Evolutionary conservation across 305 asterid genomes (phyloP).

Genomic region (Caryopteris hybrid): DNA sequence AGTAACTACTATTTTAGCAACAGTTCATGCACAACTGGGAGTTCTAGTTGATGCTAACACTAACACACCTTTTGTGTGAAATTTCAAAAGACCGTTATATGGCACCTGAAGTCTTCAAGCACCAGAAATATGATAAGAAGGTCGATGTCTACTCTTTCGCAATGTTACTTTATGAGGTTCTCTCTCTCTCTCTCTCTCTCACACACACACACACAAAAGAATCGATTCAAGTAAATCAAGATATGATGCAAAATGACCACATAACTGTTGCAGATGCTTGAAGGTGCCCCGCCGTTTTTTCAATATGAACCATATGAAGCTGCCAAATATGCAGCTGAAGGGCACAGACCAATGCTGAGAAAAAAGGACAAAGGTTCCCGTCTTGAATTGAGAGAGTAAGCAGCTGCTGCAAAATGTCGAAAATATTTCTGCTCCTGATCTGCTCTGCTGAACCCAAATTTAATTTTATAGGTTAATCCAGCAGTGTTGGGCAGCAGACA

Average conservation of each 20-base stretch:
- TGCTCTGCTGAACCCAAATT: background rate
- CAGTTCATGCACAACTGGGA: background rate
- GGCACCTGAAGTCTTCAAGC: slow-evolving; percentile 99
- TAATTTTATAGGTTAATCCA: slow-evolving; percentile 15
- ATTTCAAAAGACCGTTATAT: slow-evolving; percentile 73
- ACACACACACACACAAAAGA: too few species aligned
- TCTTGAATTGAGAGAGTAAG: slow-evolving; percentile 85
- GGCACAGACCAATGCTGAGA: slow-evolving; percentile 81
- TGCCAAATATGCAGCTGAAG: slow-evolving; percentile 80
- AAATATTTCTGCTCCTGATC: background rate
- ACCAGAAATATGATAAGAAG: slow-evolving; percentile 89
- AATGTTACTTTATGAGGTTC: slow-evolving; percentile 92
- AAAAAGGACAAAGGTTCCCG: slow-evolving; percentile 58
- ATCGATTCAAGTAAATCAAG: slow-evolving; percentile 8
- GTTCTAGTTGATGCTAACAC: slow-evolving; percentile 1
- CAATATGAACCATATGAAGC: slow-evolving; percentile 84
- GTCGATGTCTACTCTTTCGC: slow-evolving; percentile 97
- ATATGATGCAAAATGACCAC: background rate
- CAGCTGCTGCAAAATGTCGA: background rate
- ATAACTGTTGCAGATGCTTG: slow-evolving; percentile 73
- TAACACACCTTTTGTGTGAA: slow-evolving; percentile 12
- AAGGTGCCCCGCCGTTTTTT: slow-evolving; percentile 87
- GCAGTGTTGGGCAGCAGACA: slow-evolving; percentile 75
- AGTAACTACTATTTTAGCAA: slow-evolving; percentile 28
- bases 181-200: too few species aligned